Evolutionary conservation across 768 basidiomycete species (phyloP).

Genomic region (Cubamyces lactineus): DNA sequence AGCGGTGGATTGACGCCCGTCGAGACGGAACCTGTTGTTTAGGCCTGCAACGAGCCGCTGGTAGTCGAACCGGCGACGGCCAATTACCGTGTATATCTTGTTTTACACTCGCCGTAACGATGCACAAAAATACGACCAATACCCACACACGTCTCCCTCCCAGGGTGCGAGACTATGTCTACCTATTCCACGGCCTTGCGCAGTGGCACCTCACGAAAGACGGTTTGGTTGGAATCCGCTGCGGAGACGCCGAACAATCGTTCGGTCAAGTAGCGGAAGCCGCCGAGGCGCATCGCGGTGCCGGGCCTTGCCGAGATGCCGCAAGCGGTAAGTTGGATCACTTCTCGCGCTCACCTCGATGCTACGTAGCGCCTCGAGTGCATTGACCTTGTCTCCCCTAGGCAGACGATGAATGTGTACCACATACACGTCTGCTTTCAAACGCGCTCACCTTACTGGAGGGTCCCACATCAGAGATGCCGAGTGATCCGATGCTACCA

Average conservation of each 20-base stretch:
- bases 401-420: no score
- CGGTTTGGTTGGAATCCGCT: not conserved
- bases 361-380: no score
- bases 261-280: constrained; percentile 3
- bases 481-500: no score
- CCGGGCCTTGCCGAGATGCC: constrained; percentile 6
- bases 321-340: constrained; percentile 6
- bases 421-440: no score
- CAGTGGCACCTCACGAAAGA: no score
- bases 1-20: constrained; percentile 3
- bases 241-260: not conserved
- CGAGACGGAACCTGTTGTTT: constrained; percentile 5
- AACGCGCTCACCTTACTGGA: no score
- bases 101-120: not conserved
- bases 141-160: not conserved
- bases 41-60: not conserved
- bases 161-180: not conserved
- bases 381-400: no score
- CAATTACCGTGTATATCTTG: not conserved
- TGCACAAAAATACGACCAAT: not conserved
- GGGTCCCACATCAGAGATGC: no score
- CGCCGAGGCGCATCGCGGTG: constrained; percentile 5
- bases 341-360: not conserved
- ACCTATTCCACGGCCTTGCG: no score
- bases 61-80: not conserved